Evolutionary conservation across 2,329 filamentous ascomycete genomes (phyloP), one percentile per base, ranked within the genome.

Genomic region (Colletotrichum sp.): DNA sequence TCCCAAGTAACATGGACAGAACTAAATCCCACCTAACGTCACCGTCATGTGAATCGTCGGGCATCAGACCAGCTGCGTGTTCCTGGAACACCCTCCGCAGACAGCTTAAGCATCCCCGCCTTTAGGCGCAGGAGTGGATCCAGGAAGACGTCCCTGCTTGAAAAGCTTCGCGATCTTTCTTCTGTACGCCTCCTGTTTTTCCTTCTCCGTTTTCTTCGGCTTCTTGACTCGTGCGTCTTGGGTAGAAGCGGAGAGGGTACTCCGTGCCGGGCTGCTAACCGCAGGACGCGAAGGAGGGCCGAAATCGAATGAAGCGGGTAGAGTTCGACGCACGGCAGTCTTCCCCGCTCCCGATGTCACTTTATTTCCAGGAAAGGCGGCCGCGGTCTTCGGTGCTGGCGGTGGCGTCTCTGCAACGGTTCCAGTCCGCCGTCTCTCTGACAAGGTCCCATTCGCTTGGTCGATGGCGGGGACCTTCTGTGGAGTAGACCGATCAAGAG

Each of bases 161-260:
- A 55, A 52, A 48, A 75, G 63, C 36, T 65, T 74, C 67, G 58
- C 48, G 15, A 77, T 32, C 24, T 71, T 67, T 24, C 21, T 60
- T 43, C 32, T 71, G 30, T 67, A 58, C 30, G 64, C 38, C 8
- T 67, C 70, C 43, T 65, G 57, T 28, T 55, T 57, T 34, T 74
- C 69, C 65, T 66, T 68, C n/a, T 66, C 58, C 16, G 34, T 60
- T 60, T 67, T 70, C 36, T 60, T 77, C 21, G 60, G 38, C 43
- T 78, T 78, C 69, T 72, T 75, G 26, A 75, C 61, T 18, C 77
- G 71, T 66, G 61, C 67, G 8, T 26, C 72, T 24, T 69, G 67
- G 5, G 71, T 75, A 38, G 72, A 71, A 7, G 36, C 55, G 13
- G 34, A 57, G 16, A 67, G n/a, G 28, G 61, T n/a, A 43, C 52